phyloP scores from a whole-genome alignment of 192 early-diverging fungal genomes.

The Entomortierella parvispora region DNA sequence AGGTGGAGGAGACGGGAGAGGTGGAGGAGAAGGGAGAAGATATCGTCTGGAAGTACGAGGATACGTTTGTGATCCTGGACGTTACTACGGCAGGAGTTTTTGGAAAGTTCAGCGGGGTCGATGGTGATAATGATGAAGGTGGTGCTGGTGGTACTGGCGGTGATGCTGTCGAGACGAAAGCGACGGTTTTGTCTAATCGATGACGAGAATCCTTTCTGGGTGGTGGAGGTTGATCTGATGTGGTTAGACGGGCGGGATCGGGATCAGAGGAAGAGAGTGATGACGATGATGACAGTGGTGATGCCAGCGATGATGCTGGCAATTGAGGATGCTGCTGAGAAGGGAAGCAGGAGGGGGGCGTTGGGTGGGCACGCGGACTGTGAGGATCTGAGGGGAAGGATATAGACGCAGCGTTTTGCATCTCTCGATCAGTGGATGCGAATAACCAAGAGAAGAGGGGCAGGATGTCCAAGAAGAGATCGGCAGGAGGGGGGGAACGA shows the following conservation, averaged over 20 bases:
- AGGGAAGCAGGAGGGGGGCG: slow-evolving; percentile 1
- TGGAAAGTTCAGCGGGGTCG: no score
- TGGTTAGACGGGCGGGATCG: slow-evolving; percentile 28
- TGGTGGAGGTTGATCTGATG: slow-evolving; percentile 4
- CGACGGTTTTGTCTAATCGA: not conserved
- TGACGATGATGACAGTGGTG: slow-evolving; percentile 2
- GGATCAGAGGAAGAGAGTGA: not conserved
- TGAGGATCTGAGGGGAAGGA: not conserved
- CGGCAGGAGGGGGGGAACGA: not conserved
- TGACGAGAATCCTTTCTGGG: no score
- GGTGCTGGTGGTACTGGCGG: no score
- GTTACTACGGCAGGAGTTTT: no score
- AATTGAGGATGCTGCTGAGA: not conserved
- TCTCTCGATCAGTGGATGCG: slow-evolving; percentile 2
- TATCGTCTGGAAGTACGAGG: no score
- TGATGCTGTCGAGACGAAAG: slow-evolving; percentile 3
- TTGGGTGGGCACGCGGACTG: not conserved
- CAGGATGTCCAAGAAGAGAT: not conserved
- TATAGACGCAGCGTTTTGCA: not conserved
- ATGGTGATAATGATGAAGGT: no score
- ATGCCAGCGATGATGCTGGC: not conserved
- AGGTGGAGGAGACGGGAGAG: no score
- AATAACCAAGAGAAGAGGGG: not conserved
- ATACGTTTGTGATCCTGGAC: no score
- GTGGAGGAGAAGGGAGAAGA: no score